Percentiles rank a stretch among this genome's conserved stretches.
These are phyloP conservation scores for Raphanus raphanistrum DNA, from an alignment of 345 rosid genomes.

Conservation along the genomic window DNA sequence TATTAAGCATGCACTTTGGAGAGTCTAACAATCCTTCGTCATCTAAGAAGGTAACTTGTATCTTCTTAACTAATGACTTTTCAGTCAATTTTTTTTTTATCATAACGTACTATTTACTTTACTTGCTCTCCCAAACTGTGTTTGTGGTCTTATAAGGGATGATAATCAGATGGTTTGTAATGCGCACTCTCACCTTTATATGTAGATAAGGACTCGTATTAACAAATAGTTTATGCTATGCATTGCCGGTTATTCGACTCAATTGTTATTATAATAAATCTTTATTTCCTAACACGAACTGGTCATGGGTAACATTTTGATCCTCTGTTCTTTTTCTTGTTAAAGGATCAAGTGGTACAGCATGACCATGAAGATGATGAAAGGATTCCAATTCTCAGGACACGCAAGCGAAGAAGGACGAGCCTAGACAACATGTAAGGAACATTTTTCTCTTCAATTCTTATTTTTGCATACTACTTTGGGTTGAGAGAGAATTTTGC, in stretches of 20 bases:
- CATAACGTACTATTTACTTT: too few relatives aligned
- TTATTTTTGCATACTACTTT: not conserved
- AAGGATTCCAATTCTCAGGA: slow-evolving; percentile 35
- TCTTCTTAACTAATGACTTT: not conserved
- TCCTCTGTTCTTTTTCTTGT: slow-evolving; percentile 12
- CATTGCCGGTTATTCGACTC: not conserved
- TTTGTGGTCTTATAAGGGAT: slow-evolving; percentile 7
- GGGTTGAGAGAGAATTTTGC: not conserved
- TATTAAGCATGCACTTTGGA: slow-evolving; percentile 49
- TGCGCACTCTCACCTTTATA: not conserved
- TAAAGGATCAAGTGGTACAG: slow-evolving; percentile 46
- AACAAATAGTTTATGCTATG: not conserved
- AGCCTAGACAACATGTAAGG: slow-evolving; percentile 45
- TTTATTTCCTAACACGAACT: not conserved
- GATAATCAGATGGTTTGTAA: not conserved
- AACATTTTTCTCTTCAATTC: not conserved
- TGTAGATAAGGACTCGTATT: not conserved
- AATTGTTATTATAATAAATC: slow-evolving; percentile 7
- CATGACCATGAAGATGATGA: slow-evolving; percentile 41
- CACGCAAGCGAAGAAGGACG: slow-evolving; percentile 50
- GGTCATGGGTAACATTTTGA: slow-evolving; percentile 1
- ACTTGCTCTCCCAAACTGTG: not conserved
- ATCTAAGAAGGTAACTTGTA: slow-evolving; percentile 52
- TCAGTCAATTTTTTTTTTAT: not conserved
- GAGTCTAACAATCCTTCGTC: slow-evolving; percentile 41